Base-by-base conservation (phyloP, 2,329 filamentous ascomycete genomes). In the Chrysoporthe austroafricana region DNA sequence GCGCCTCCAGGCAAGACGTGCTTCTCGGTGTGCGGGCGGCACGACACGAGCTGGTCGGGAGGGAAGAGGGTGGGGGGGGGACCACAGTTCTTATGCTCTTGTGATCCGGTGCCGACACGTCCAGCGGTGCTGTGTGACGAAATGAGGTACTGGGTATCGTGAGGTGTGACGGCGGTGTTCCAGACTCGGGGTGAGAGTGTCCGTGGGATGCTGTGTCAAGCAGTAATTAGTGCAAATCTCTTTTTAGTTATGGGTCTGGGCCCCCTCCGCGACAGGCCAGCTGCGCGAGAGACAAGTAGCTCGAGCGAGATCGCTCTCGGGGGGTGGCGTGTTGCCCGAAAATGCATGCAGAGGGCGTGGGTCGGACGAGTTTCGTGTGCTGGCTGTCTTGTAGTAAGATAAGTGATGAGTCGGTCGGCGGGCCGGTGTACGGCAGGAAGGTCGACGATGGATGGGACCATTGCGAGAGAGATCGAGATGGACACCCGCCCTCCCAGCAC, bases 151-250 rank as follows among this genome's bases (percentile, higher is more conserved):
- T 42, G n/a, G 39, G 57, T 26, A 59, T 60, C 62, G 62, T 63
- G 62, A 36, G 39, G 39, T 57, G 34, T 7, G 54, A 57, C 54
- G 26, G 32, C 9, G 56, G 18, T n/a, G 54, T 52, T 58, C 44
- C 56, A 52, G 56, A 52, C 43, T 46, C 34, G 43, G 63, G 63
- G 63, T 65, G 63, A 65, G 63, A 65, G 63, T 59, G 63, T 59
- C 54, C 63, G 54, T 14, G 36, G 44, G 21, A 18, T 7, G 14
- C 46, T 18, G 5, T 16, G 46, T 21, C 7, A n/a, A n/a, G 26
- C 6, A 11, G 26, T 54, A 21, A n/a, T 14, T 54, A 21, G 50
- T 14, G 57, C 57, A 43, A 39, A 60, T 39, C n/a, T 60, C n/a
- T 60, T 43, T 4, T 43, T 4, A 60, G 39, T 32, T 44, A 32